Evolutionary conservation across 169 alveolate genomes (phyloP), one percentile per base, ranked within the genome.

Genomic region (Cryptosporidium andersoni): DNA sequence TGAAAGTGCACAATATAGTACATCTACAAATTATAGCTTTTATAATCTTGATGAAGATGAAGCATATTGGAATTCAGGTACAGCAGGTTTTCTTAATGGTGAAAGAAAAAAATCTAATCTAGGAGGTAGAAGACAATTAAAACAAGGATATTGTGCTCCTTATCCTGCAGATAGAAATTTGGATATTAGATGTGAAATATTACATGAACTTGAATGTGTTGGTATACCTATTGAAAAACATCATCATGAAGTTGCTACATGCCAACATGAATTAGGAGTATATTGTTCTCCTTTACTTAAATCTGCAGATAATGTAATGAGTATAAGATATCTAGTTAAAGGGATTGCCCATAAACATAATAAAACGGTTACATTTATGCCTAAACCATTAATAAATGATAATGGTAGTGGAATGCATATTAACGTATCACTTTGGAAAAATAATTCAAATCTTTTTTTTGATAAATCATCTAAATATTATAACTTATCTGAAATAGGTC

Each of bases 231-330:
- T 88, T n/a, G 94, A 92, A 88, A 91, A 88, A 62, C 93, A 91
- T 66, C 95, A 91, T 88, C 95, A 91, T 90, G 95, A 91, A 56
- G 95, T 92, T n/a, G 91, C 94, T 2, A 66, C 92, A 25, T 90
- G 93, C 64, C 95, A 92, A 65, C 93, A 89, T 40, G 95, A 92
- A 66, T 64, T 92, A 37, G 92, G 93, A 11, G 89, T 90, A 47
- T 81, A 81, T 64, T 89, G 82, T 56, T 81, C 85, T 42, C 65
- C 89, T n/a, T 81, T 89, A 25, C 12, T 91, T 43, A 49, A 39
- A 6, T 81, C 90, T 12, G 94, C 94, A 53, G 94, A 91, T 82
- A 80, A 58, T 49, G 64, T 92, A 64, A 60, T 89, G 81, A 53
- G 88, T 39, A 55, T 82, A 25, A 91, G 91, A 64, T 92, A 91